Base-by-base conservation (phyloP, 495 filamentous ascomycete genomes). In the Podospora sp. region DNA sequence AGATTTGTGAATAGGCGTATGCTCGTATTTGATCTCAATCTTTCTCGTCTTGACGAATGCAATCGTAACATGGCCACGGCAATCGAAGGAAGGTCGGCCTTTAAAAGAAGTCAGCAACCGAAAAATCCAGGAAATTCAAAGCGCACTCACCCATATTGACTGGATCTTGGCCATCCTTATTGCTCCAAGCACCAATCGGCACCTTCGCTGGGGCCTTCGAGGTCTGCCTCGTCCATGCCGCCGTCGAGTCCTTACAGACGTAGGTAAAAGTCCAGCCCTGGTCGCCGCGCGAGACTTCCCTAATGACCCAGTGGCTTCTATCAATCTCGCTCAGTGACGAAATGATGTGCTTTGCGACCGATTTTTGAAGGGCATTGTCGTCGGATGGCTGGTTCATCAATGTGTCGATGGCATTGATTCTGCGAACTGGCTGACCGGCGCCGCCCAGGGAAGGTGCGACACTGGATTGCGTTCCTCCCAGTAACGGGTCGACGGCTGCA, bases 41-140 rank as follows among this genome's bases (percentile, higher is more conserved):
- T 68, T 69, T 56, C 77, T 77, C 7, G 71, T 71, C 63, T 74
- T 81, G 26, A 75, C 69, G 63, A 84, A 84, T 5, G 76, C 71
- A 46, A 84, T 79, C 18, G 68, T 76, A 11, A 84, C 65, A 0
- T 75, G 77, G 18, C 82, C 82, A 25, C 81, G 77, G 62, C 82
- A 84, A 61, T 84, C 81, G 60, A 84, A 84, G 0, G 82, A 81
- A 35, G 82, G 82, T 26, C 82, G 82, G 59, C 75, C 80, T 83
- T 55, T 18, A 21, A 21, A 24, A 33, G 1, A n/a, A 12, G 21
- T 51, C 29, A 65, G 20, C 22, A 22, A 12, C 63, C 79, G 36
- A 14, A 61, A 64, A 33, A 33, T 4, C 4, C 4, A 22, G 7
- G 49, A 0, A 59, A 40, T 9, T 4, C 7, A 22, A 12, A 11